Percentiles rank a stretch among this genome's conserved stretches.
These are phyloP conservation scores for Moricandia moricandioides DNA, from an alignment of 345 rosid species.

Conservation along the genomic window DNA sequence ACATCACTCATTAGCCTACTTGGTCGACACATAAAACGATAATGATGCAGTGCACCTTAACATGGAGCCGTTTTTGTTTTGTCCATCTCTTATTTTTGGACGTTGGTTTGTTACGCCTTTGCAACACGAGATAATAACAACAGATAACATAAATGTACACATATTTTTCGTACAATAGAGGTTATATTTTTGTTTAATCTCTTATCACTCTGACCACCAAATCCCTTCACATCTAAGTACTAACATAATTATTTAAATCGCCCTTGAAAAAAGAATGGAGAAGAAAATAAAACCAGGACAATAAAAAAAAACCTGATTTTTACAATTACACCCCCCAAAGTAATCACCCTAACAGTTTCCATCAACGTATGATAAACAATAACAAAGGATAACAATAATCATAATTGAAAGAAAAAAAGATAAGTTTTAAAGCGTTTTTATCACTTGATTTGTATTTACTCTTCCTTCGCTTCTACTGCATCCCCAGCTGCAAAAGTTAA, in stretches of 20 bases:
- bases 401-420: constrained; percentile 5
- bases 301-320: constrained; percentile 28
- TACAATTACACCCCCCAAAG: constrained; percentile 33
- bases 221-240: not conserved
- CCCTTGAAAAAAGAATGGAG: not conserved
- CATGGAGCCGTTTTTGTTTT: not conserved
- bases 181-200: not conserved
- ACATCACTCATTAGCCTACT: not conserved
- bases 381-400: constrained; percentile 10
- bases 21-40: not conserved
- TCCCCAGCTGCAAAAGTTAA: constrained; percentile 28
- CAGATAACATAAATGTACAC: not conserved
- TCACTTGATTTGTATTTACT: constrained; percentile 23
- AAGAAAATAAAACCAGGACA: not conserved
- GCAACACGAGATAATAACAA: not conserved
- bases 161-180: not conserved
- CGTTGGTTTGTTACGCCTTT: not conserved
- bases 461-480: constrained; percentile 23
- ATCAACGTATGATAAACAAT: not conserved
- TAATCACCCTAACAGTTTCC: constrained; percentile 25
- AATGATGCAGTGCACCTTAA: not conserved
- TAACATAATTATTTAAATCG: not conserved
- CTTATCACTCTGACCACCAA: not conserved
- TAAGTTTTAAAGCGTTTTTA: not conserved
- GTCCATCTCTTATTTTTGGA: not conserved